A percentile compares a stretch with the other conserved stretches of the same genome.
Conservation (phyloP, 78 protist species). For the Reticulomyxa filosa region DNA sequence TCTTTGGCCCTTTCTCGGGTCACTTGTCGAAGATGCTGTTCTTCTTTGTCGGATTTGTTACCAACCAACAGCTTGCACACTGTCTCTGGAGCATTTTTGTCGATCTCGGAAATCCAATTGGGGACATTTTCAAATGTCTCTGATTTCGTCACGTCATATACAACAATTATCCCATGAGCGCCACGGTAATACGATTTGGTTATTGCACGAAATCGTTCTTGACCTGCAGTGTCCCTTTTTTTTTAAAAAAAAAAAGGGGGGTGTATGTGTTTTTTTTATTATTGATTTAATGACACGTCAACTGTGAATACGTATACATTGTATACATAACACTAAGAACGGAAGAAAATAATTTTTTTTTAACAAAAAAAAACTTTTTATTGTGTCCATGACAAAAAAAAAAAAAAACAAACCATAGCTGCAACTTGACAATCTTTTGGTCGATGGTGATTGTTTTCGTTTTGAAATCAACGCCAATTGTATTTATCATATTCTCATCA, state of each 20-base stretch:
- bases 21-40: too few relatives aligned
- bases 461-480: conserved; percentile 80
- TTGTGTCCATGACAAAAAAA: too few relatives aligned
- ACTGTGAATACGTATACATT: too few relatives aligned
- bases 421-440: conserved; percentile 41
- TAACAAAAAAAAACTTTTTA: too few relatives aligned
- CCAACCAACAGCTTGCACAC: conserved; percentile 95
- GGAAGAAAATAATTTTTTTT: too few relatives aligned
- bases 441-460: conserved; percentile 74
- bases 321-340: too few relatives aligned
- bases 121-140: conserved; percentile 86
- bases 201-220: conserved; percentile 85
- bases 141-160: conserved; percentile 66
- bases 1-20: not conserved
- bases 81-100: conserved; percentile 77
- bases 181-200: conserved; percentile 73
- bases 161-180: conserved; percentile 83
- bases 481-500: conserved; percentile 81
- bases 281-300: too few relatives aligned
- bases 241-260: too few relatives aligned
- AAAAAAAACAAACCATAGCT: conserved; percentile 59
- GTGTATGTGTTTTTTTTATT: too few relatives aligned
- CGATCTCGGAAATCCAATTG: conserved; percentile 62
- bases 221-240: conserved; percentile 70
- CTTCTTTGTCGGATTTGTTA: conserved; percentile 88